These are phyloP conservation scores for Schizophyllum amplum DNA, from an alignment of 1,284 basidiomycete genomes.

Conservation along the genomic window DNA sequence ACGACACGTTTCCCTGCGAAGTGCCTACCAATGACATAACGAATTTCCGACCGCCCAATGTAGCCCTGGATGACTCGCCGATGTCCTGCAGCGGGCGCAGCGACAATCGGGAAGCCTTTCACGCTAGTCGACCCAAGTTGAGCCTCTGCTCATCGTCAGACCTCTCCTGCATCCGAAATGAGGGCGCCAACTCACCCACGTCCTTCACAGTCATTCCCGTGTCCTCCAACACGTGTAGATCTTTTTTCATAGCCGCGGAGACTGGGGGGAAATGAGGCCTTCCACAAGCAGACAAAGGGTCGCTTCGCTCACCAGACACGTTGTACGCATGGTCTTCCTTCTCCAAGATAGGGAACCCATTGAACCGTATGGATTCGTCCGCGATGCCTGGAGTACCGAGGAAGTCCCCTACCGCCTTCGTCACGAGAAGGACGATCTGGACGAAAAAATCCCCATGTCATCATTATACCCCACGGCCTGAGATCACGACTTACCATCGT, in stretches of 20 bases:
- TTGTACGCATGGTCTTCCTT: constrained; percentile 91
- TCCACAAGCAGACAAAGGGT: constrained; percentile 1
- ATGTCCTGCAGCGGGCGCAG: constrained; percentile 18
- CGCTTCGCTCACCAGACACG: constrained; percentile 61
- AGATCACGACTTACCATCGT: constrained; percentile 71
- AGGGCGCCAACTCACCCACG: constrained; percentile 50
- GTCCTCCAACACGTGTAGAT: constrained; percentile 67
- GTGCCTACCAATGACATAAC: neutral
- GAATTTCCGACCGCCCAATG: constrained; percentile 52
- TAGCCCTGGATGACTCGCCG: constrained; percentile 65
- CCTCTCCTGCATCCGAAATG: neutral
- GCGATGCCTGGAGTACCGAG: constrained; percentile 91
- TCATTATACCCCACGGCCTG: constrained; percentile 1
- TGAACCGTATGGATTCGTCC: constrained; percentile 96
- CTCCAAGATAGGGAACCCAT: constrained; percentile 94
- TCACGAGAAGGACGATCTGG: constrained; percentile 91
- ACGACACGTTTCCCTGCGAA: neutral
- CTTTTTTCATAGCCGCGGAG: constrained; percentile 81
- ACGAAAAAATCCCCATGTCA: neutral
- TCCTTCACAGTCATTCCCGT: constrained; percentile 71
- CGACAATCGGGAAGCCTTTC: constrained; percentile 90
- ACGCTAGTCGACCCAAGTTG: constrained; percentile 65
- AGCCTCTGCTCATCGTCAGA: constrained; percentile 39
- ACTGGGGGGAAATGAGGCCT: constrained; percentile 39
- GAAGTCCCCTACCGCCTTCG: constrained; percentile 96